These are phyloP conservation scores for Astraeus odoratus DNA, from an alignment of 768 basidiomycete genomes.

Conservation along the genomic window DNA sequence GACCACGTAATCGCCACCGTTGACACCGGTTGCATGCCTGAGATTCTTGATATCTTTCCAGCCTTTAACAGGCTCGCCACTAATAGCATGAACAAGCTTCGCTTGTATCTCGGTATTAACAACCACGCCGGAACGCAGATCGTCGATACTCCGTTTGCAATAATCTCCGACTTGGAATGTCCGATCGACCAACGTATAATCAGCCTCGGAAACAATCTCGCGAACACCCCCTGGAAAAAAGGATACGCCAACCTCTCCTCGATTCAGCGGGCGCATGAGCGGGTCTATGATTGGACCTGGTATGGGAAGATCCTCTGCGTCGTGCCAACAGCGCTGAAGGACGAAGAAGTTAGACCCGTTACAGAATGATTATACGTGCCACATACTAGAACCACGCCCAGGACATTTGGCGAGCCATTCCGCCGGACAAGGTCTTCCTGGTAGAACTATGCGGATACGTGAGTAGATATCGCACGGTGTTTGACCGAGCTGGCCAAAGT, in stretches of 20 bases:
- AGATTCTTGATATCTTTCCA: conserved; percentile 61
- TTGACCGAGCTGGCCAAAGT: neutral
- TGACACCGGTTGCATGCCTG: conserved; percentile 50
- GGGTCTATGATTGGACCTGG: conserved; percentile 48
- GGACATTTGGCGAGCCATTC: conserved; percentile 31
- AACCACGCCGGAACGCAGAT: conserved; percentile 72
- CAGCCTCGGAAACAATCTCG: conserved; percentile 65
- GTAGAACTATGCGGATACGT: conserved; percentile 42
- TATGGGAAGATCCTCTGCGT: conserved; percentile 63
- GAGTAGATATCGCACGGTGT: neutral
- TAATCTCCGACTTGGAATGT: conserved; percentile 72
- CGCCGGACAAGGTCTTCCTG: conserved; percentile 60
- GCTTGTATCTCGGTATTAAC: conserved; percentile 53
- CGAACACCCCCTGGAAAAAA: conserved; percentile 50
- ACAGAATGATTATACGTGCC: conserved; percentile 1
- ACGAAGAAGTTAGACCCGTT: conserved; percentile 4
- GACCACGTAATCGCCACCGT: conserved; percentile 76
- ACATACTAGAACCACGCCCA: conserved; percentile 64
- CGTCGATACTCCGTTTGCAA: conserved; percentile 72
- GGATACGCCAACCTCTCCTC: conserved; percentile 79
- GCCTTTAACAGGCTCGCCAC: conserved; percentile 45
- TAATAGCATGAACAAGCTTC: conserved; percentile 73
- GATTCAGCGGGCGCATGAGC: conserved; percentile 64
- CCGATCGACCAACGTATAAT: conserved; percentile 68
- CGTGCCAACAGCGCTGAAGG: conserved; percentile 82